Percentiles rank a stretch among this genome's conserved stretches.
These are phyloP conservation scores for Phytophthora cactorum DNA, from an alignment of 352 stramenopile species.

Conservation along the genomic window DNA sequence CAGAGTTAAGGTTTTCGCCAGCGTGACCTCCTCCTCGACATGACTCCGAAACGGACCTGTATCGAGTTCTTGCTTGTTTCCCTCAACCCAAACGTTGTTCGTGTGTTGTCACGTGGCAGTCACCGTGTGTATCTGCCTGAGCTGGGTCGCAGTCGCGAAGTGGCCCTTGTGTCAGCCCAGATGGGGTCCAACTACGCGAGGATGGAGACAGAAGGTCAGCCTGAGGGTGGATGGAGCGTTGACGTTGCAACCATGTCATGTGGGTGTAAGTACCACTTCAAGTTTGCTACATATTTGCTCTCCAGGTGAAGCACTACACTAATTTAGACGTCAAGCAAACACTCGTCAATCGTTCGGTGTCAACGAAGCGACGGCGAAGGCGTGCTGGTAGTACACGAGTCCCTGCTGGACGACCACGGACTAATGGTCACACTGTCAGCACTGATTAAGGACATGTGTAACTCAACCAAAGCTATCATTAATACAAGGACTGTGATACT, in stretches of 20 bases:
- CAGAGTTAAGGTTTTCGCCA: constrained; percentile 7
- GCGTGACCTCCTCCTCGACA: neutral
- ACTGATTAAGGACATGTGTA: too few relatives aligned
- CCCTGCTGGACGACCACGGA: too few relatives aligned
- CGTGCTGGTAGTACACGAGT: too few relatives aligned
- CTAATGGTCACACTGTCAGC: too few relatives aligned
- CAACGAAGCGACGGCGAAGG: too few relatives aligned
- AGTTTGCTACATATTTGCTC: neutral
- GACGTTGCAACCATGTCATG: constrained; percentile 2
- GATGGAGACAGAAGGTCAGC: constrained; percentile 4
- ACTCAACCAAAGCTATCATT: too few relatives aligned
- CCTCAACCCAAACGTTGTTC: constrained; percentile 1
- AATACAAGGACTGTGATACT: too few relatives aligned
- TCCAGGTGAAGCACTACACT: constrained; percentile 4
- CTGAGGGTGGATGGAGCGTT: neutral
- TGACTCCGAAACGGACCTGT: neutral
- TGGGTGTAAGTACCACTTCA: constrained; percentile 20
- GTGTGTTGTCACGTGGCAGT: constrained; percentile 3
- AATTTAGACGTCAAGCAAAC: too few relatives aligned
- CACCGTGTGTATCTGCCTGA: neutral
- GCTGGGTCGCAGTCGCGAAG: neutral
- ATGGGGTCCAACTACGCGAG: constrained; percentile 8
- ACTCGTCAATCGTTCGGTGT: too few relatives aligned
- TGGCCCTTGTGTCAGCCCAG: constrained; percentile 5
- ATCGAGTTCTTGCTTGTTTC: constrained; percentile 10